phyloP scores from a whole-genome alignment of 2,329 filamentous ascomycete species.

The Simplicillium aogashimaense region DNA sequence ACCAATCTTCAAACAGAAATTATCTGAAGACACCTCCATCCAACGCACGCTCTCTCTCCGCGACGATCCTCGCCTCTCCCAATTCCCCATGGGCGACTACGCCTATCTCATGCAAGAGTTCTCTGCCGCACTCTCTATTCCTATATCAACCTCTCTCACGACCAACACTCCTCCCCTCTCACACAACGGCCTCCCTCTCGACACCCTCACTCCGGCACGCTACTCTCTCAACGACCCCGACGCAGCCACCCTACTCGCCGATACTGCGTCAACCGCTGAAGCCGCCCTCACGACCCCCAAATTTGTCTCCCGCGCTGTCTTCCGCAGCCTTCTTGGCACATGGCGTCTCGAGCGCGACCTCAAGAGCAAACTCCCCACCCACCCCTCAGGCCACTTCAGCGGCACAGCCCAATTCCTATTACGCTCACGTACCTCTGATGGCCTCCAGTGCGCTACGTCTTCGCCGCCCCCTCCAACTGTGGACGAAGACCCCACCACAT shows the following conservation, averaged over 20 bases:
- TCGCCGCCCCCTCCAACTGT: constrained; percentile 6
- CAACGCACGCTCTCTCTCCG: constrained; percentile 40
- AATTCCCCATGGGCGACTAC: constrained; percentile 82
- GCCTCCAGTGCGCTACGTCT: constrained; percentile 23
- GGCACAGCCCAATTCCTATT: constrained; percentile 58
- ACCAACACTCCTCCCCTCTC: constrained; percentile 20
- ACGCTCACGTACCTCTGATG: constrained; percentile 46
- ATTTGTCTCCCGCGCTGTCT: constrained; percentile 58
- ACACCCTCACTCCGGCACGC: constrained; percentile 46
- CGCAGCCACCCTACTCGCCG: constrained; percentile 31
- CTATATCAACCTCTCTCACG: constrained; percentile 22
- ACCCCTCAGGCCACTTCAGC: constrained; percentile 54
- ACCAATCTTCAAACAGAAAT: constrained; percentile 23
- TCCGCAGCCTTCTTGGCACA: constrained; percentile 58
- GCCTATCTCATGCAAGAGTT: constrained; percentile 66
- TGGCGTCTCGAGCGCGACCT: constrained; percentile 57
- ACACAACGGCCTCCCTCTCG: constrained; percentile 32
- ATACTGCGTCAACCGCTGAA: constrained; percentile 31
- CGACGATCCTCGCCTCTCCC: constrained; percentile 40
- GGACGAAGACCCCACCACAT: constrained; percentile 16
- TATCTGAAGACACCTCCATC: constrained; percentile 33
- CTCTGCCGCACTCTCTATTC: constrained; percentile 45
- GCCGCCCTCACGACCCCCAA: constrained; percentile 30
- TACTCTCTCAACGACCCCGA: constrained; percentile 32
- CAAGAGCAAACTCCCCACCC: constrained; percentile 39